These are phyloP conservation scores for Trichosporon faecale DNA, from an alignment of 1,284 basidiomycete species.

Conservation along the genomic window DNA sequence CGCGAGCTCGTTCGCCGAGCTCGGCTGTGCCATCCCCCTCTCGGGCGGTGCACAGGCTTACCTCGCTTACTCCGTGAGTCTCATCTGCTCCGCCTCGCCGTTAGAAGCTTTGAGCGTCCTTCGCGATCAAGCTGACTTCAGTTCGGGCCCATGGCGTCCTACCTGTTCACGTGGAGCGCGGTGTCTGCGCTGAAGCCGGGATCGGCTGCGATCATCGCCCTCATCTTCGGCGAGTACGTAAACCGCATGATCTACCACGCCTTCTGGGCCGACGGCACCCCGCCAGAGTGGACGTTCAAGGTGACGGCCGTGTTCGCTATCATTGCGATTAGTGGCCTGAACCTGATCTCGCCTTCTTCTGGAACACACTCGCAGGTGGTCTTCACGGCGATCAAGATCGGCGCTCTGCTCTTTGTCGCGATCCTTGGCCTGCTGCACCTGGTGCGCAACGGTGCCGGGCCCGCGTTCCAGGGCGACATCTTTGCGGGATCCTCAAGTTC, in stretches of 20 bases:
- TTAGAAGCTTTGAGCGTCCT: no score
- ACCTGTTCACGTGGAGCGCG: conserved; percentile 83
- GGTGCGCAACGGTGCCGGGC: conserved; percentile 42
- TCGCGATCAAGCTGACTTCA: conserved; percentile 24
- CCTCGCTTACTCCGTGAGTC: conserved; percentile 67
- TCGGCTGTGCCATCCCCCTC: conserved; percentile 58
- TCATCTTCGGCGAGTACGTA: conserved; percentile 73
- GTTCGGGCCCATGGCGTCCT: conserved; percentile 80
- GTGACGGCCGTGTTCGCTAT: conserved; percentile 75
- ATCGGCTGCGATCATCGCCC: conserved; percentile 57
- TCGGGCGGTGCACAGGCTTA: conserved; percentile 89
- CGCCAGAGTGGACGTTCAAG: conserved; percentile 90
- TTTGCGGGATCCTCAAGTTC: conserved; percentile 73
- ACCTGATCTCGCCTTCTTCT: conserved; percentile 71
- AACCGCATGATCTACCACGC: conserved; percentile 58
- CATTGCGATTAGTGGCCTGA: conserved; percentile 67
- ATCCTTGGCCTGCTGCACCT: conserved; percentile 52
- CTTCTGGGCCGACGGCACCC: conserved; percentile 56
- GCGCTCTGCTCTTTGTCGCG: conserved; percentile 52
- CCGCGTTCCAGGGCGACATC: conserved; percentile 53
- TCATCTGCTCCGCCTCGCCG: no score
- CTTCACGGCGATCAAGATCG: conserved; percentile 75
- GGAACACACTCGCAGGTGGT: conserved; percentile 80
- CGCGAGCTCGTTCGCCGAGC: conserved; percentile 82
- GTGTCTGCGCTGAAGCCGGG: conserved; percentile 77